Percentiles rank a stretch among this genome's conserved stretches.
Evolutionary conservation across 805 yeast species (phyloP).

Genomic region (Candida maltosa): DNA sequence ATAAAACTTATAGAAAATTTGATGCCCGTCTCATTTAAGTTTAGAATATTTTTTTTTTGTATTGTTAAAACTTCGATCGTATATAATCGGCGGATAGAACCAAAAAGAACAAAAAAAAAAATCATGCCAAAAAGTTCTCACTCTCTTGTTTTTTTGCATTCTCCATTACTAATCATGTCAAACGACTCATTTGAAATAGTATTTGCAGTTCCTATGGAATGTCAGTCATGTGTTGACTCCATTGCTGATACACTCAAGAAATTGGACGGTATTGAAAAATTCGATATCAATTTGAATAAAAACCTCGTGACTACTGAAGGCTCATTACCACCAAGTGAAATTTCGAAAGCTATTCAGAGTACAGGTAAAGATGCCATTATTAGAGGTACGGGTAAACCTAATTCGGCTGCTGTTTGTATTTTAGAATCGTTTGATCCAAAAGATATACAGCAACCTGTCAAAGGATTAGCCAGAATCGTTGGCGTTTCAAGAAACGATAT

Average conservation of each 20-base stretch:
- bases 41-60: neutral
- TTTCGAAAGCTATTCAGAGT: conserved; percentile 63
- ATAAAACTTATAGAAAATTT: too few relatives aligned
- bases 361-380: conserved; percentile 89
- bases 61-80: too few relatives aligned
- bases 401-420: conserved; percentile 89
- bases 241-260: conserved; percentile 52
- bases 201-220: conserved; percentile 83
- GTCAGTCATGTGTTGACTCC: conserved; percentile 65
- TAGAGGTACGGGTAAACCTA: conserved; percentile 84
- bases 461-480: conserved; percentile 85
- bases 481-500: conserved; percentile 52
- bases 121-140: too few relatives aligned
- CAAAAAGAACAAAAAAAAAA: too few relatives aligned
- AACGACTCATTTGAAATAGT: conserved; percentile 50
- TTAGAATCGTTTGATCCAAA: conserved; percentile 64
- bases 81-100: too few relatives aligned
- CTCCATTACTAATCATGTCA: too few relatives aligned
- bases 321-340: conserved; percentile 67
- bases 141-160: too few relatives aligned
- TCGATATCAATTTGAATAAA: conserved; percentile 54
- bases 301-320: conserved; percentile 71
- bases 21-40: too few relatives aligned
- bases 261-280: conserved; percentile 47
- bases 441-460: conserved; percentile 55